Conservation (phyloP, 116 monocot genomes). For the Thalassia testudinum region DNA sequence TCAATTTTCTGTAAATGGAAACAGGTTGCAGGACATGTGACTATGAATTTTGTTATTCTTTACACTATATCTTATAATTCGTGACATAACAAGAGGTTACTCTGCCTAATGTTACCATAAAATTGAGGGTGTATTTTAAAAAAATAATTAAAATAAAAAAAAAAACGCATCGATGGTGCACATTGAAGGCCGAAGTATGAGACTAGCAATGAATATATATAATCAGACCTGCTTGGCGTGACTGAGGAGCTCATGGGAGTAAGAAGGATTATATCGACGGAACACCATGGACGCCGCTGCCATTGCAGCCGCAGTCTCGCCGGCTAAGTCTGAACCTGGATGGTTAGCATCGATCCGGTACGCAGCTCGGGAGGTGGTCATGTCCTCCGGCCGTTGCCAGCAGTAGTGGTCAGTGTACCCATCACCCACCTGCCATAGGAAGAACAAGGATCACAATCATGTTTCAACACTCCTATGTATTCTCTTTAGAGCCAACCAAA, state of each 20-base stretch:
- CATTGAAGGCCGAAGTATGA: no score
- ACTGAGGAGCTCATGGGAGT: conserved; percentile 25
- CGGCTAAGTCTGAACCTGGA: conserved; percentile 53
- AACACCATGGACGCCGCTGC: conserved; percentile 43
- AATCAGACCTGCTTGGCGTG: conserved; percentile 40
- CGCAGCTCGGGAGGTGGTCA: conserved; percentile 51
- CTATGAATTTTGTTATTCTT: no score
- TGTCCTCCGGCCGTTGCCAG: conserved; percentile 88
- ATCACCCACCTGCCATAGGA: conserved; percentile 54
- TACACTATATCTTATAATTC: no score
- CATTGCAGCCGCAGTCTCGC: conserved; percentile 53
- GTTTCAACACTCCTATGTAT: no score
- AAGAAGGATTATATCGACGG: conserved; percentile 22
- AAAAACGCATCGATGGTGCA: no score
- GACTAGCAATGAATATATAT: background rate
- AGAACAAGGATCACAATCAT: no score
- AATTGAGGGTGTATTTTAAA: no score
- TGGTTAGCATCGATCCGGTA: conserved; percentile 40
- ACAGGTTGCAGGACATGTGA: no score
- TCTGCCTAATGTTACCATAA: no score
- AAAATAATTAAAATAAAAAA: background rate
- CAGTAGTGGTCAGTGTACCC: conserved; percentile 68
- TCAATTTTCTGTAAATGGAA: no score
- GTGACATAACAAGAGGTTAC: no score
- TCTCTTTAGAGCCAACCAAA: no score